Evolutionary conservation across 2,329 filamentous ascomycete species (phyloP).

Genomic region (Aspergillus sp.): DNA sequence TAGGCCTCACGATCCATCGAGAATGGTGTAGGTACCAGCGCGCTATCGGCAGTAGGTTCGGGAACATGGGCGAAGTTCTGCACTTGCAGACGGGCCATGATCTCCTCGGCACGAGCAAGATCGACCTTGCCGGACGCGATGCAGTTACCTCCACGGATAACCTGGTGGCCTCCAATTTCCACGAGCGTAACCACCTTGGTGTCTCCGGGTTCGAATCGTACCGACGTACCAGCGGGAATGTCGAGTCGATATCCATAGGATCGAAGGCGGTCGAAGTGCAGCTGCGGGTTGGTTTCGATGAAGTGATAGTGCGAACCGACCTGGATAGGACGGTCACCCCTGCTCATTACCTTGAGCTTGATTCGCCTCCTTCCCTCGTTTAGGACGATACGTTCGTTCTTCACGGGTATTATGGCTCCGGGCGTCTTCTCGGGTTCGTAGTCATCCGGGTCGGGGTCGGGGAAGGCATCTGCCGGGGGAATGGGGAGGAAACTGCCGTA

Average conservation of each 20-base stretch:
- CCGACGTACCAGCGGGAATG: conserved; percentile 85
- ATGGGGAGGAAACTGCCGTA: conserved; percentile 90
- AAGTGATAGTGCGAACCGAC: conserved; percentile 95
- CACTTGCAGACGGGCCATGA: conserved; percentile 66
- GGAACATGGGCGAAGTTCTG: conserved; percentile 78
- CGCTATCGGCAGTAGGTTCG: conserved; percentile 61
- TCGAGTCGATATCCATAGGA: conserved; percentile 86
- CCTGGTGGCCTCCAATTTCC: conserved; percentile 76
- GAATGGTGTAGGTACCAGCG: conserved; percentile 58
- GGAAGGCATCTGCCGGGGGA: conserved; percentile 68
- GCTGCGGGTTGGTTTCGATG: conserved; percentile 86
- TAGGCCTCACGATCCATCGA: conserved; percentile 79
- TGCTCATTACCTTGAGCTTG: conserved; percentile 75
- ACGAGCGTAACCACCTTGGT: conserved; percentile 87
- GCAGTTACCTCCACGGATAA: conserved; percentile 82
- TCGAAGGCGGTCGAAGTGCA: conserved; percentile 81
- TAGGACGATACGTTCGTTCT: conserved; percentile 65
- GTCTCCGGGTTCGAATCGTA: conserved; percentile 92
- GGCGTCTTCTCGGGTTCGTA: conserved; percentile 71
- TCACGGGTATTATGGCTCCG: conserved; percentile 74
- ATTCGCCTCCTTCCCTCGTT: conserved; percentile 75
- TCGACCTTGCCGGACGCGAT: conserved; percentile 75
- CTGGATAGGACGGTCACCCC: conserved; percentile 87
- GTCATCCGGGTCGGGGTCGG: conserved; percentile 62
- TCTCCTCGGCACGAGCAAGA: conserved; percentile 61